phyloP scores from a whole-genome alignment of 129 eudicot species.

The Artemisia annua region DNA sequence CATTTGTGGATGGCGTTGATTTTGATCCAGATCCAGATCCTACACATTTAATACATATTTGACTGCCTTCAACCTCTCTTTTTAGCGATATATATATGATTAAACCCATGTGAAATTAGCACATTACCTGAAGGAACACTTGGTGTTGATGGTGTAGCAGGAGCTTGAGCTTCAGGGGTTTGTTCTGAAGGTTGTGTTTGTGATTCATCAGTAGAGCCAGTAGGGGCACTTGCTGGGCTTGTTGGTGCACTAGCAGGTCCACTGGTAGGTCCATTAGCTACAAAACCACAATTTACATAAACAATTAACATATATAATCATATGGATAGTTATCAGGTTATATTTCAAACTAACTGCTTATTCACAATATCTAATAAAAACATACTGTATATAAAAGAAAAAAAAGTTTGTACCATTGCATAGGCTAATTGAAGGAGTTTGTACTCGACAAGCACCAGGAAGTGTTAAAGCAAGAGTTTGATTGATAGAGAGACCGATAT shows the following conservation, averaged over 20 bases:
- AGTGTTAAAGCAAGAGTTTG: slow-evolving; percentile 60
- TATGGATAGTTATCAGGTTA: not conserved
- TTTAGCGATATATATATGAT: too few species aligned
- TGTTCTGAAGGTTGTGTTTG: slow-evolving; percentile 17
- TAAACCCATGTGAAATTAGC: too few species aligned
- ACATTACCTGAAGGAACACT: slow-evolving; percentile 27
- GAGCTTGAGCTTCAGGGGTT: slow-evolving; percentile 35
- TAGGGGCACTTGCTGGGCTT: slow-evolving; percentile 30
- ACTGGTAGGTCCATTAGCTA: slow-evolving; percentile 29
- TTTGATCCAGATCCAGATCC: slow-evolving; percentile 61
- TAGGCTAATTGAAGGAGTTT: slow-evolving; percentile 61
- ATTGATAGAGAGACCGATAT: slow-evolving; percentile 53
- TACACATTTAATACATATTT: slow-evolving; percentile 30
- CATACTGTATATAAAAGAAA: not conserved
- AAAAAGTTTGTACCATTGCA: slow-evolving; percentile 52
- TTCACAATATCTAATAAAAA: not conserved
- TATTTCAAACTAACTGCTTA: not conserved
- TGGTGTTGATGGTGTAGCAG: slow-evolving; percentile 28
- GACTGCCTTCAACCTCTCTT: too few species aligned
- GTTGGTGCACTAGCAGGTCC: slow-evolving; percentile 36
- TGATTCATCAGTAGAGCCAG: slow-evolving; percentile 5
- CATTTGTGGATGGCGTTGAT: slow-evolving; percentile 55
- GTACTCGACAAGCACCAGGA: slow-evolving; percentile 61
- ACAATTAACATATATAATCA: too few species aligned
- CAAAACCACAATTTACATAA: too few species aligned